A percentile compares a stretch with the other conserved stretches of the same genome.
Conservation (phyloP, 2,329 filamentous ascomycete genomes). For the Fusarium succisae region DNA sequence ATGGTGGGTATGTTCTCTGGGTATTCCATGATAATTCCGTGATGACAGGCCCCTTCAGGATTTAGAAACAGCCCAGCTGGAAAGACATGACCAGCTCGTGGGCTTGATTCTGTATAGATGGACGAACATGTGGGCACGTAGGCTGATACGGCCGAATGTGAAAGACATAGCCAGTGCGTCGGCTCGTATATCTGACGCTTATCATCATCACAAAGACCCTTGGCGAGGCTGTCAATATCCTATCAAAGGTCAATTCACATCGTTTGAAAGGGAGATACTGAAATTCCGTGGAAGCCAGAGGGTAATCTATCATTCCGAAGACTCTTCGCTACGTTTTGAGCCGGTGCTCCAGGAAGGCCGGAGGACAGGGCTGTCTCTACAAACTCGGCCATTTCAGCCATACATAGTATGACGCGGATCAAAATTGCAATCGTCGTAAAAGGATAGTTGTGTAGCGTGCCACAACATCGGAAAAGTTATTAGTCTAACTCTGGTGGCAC, state of each 20-base stretch:
- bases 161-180: neutral
- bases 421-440: neutral
- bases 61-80: neutral
- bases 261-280: neutral
- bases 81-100: neutral
- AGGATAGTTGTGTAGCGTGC: neutral
- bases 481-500: neutral
- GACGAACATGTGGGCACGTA: neutral
- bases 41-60: neutral
- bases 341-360: neutral
- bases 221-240: neutral
- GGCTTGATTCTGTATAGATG: neutral
- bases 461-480: neutral
- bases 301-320: neutral
- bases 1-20: neutral
- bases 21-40: neutral
- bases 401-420: neutral
- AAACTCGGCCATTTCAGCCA: neutral
- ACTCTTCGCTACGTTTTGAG: neutral
- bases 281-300: neutral
- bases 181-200: neutral
- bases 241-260: neutral
- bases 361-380: neutral
- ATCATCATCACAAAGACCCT: neutral
- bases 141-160: neutral